Percentiles rank a stretch among this genome's conserved stretches.
phyloP scores from a whole-genome alignment of 495 filamentous ascomycete genomes.

The Neurospora discreta region DNA sequence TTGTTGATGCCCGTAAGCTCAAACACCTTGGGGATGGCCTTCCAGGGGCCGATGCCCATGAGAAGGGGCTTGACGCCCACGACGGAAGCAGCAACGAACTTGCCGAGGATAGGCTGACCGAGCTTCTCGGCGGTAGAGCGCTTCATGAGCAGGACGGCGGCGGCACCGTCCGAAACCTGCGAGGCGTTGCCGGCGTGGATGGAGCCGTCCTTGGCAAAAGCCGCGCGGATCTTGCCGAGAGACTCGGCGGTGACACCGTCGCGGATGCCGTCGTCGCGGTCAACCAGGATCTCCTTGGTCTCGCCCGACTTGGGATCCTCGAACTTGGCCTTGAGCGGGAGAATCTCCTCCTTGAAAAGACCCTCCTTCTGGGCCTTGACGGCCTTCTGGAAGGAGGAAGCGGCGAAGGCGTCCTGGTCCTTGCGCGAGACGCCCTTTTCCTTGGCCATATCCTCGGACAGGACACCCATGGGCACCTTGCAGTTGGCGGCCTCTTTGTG shows the following conservation, averaged over 20 bases:
- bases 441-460: slow-evolving; percentile 92
- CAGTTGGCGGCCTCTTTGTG: slow-evolving; percentile 83
- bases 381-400: slow-evolving; percentile 82
- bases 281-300: slow-evolving; percentile 72
- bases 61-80: slow-evolving; percentile 86
- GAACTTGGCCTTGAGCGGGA: slow-evolving; percentile 68
- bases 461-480: slow-evolving; percentile 94
- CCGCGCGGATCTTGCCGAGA: slow-evolving; percentile 78
- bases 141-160: slow-evolving; percentile 92
- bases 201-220: slow-evolving; percentile 84
- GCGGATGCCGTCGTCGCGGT: slow-evolving; percentile 78
- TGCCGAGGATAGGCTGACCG: slow-evolving; percentile 76
- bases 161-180: slow-evolving; percentile 92
- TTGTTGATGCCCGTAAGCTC: slow-evolving; percentile 75
- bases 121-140: slow-evolving; percentile 81
- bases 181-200: slow-evolving; percentile 95
- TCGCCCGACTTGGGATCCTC: slow-evolving; percentile 88
- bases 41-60: slow-evolving; percentile 95
- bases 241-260: slow-evolving; percentile 77
- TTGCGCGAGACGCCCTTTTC: slow-evolving; percentile 60
- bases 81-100: slow-evolving; percentile 73
- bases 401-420: slow-evolving; percentile 82
- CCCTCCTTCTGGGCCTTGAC: slow-evolving; percentile 73
- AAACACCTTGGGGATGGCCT: slow-evolving; percentile 86
- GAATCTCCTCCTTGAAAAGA: slow-evolving; percentile 88